Conservation (phyloP, 805 yeast species). For the Saccharomycopsis selenospora region DNA sequence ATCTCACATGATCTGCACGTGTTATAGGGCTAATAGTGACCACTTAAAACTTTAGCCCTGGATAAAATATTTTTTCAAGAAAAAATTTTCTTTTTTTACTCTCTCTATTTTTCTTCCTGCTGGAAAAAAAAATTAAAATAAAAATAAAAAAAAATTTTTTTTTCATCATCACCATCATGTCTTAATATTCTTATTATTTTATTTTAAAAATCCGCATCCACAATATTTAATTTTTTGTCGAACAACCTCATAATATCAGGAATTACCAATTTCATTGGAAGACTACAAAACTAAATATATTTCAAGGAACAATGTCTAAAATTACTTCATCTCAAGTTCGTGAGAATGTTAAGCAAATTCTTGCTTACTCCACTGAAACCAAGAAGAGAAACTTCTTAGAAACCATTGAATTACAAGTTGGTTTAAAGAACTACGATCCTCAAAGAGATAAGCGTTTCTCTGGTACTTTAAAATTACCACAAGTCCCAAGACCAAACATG, state of each 20-base stretch:
- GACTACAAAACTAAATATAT: slow-evolving; percentile 42
- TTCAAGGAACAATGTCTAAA: slow-evolving; percentile 60
- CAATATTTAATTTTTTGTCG: slow-evolving; percentile 30
- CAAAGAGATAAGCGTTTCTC: slow-evolving; percentile 99
- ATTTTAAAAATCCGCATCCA: neutral
- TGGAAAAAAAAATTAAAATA: neutral
- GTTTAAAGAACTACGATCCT: slow-evolving; percentile 99
- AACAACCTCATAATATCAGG: slow-evolving; percentile 34
- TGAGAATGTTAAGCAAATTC: slow-evolving; percentile 88
- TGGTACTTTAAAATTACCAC: slow-evolving; percentile 97
- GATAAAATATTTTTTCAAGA: too few species aligned
- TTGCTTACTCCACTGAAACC: slow-evolving; percentile 85
- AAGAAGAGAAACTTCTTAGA: slow-evolving; percentile 99
- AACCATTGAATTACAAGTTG: slow-evolving; percentile 99
- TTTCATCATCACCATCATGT: neutral
- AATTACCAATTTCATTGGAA: slow-evolving; percentile 66
- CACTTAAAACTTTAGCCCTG: too few species aligned
- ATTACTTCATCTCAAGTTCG: slow-evolving; percentile 89
- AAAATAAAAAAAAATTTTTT: neutral
- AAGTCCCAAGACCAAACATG: slow-evolving; percentile 99
- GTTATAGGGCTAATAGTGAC: too few species aligned
- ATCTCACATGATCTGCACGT: too few species aligned
- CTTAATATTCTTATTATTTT: neutral
- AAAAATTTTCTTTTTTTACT: neutral
- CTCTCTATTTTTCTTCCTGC: neutral